Percentiles rank a stretch among this genome's conserved stretches.
These are phyloP conservation scores for Cavenderia fasciculata DNA, from an alignment of 78 protist genomes.

Conservation along the genomic window DNA sequence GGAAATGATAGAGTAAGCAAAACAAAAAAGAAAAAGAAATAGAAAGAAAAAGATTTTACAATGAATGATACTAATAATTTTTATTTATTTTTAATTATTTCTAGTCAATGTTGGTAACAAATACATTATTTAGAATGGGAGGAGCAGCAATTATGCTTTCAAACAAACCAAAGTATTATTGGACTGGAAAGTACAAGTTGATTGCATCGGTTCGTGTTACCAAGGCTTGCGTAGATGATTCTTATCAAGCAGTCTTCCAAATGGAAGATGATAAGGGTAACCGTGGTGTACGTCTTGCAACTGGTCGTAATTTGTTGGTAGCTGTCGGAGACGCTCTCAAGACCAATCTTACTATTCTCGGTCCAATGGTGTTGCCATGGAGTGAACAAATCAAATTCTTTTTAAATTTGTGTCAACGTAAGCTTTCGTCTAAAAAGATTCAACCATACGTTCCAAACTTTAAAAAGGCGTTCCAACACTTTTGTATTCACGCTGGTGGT, in stretches of 20 bases:
- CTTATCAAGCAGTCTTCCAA: slow-evolving; percentile 85
- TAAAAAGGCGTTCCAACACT: slow-evolving; percentile 86
- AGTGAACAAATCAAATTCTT: slow-evolving; percentile 85
- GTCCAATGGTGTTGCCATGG: slow-evolving; percentile 89
- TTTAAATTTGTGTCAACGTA: slow-evolving; percentile 71
- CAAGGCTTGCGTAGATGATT: slow-evolving; percentile 48
- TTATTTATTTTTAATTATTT: not conserved
- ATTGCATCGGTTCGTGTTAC: slow-evolving; percentile 74
- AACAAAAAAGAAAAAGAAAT: too few species aligned
- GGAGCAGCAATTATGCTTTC: slow-evolving; percentile 94
- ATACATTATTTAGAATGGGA: slow-evolving; percentile 92
- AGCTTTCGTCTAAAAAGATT: not conserved
- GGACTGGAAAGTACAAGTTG: slow-evolving; percentile 81
- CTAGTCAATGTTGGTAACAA: slow-evolving; percentile 84
- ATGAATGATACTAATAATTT: not conserved
- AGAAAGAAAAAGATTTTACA: too few species aligned
- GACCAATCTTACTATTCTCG: slow-evolving; percentile 87
- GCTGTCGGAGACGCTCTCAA: slow-evolving; percentile 85
- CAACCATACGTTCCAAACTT: slow-evolving; percentile 88
- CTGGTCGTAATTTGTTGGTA: slow-evolving; percentile 68
- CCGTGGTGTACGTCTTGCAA: slow-evolving; percentile 86
- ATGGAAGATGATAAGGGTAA: slow-evolving; percentile 80
- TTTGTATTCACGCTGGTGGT: slow-evolving; percentile 93
- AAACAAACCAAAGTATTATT: slow-evolving; percentile 53
- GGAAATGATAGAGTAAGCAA: slow-evolving; percentile 56